phyloP scores from a whole-genome alignment of 345 rosid genomes.

The Aegle marmelos region DNA sequence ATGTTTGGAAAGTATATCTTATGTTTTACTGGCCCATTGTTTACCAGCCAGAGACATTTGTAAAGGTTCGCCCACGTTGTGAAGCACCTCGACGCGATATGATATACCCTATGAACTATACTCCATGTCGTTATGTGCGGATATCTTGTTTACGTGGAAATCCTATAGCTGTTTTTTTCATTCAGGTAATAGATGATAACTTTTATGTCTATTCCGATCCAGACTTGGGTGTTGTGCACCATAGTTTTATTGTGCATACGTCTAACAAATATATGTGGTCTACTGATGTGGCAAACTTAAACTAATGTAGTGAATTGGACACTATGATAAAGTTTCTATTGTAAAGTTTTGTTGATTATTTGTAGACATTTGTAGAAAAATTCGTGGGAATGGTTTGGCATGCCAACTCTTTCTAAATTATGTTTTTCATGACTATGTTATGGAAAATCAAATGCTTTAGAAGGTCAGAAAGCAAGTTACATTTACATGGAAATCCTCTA shows the following conservation, averaged over 20 bases:
- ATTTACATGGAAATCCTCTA: background rate
- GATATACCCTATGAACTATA: conserved; percentile 72
- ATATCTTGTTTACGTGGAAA: conserved; percentile 86
- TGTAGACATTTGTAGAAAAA: background rate
- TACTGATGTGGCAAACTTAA: background rate
- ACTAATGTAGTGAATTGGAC: background rate
- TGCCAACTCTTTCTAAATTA: background rate
- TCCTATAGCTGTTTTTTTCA: conserved; percentile 82
- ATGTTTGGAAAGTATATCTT: conserved; percentile 2
- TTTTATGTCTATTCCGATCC: background rate
- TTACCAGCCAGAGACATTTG: conserved; percentile 80
- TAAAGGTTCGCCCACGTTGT: conserved; percentile 79
- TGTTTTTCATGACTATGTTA: background rate
- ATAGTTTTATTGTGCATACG: background rate
- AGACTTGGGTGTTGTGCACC: background rate
- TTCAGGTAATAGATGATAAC: conserved; percentile 51
- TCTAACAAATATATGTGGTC: background rate
- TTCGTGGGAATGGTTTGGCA: background rate
- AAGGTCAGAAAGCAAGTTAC: background rate
- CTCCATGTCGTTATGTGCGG: conserved; percentile 76
- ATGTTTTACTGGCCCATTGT: conserved; percentile 12
- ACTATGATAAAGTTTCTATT: background rate
- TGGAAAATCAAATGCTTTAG: background rate
- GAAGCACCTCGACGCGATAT: conserved; percentile 93
- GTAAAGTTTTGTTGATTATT: background rate